These are phyloP conservation scores for Pythium dissotocum DNA, from an alignment of 352 stramenopile species.

Conservation along the genomic window DNA sequence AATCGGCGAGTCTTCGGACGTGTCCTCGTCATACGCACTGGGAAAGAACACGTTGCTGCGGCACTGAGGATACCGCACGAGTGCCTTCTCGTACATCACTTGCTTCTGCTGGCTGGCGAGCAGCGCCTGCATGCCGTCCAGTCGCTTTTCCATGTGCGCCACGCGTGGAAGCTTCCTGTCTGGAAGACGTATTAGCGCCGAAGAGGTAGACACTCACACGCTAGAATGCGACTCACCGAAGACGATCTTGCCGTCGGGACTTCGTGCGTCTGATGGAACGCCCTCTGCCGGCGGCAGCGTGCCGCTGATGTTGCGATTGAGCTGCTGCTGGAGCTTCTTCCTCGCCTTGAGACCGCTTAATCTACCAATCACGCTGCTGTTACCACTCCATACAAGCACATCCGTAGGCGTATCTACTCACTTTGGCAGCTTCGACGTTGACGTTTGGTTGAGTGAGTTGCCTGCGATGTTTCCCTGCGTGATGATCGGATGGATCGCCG, in stretches of 20 bases:
- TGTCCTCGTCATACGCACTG: conserved; percentile 45
- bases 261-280: conserved; percentile 35
- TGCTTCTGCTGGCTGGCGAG: conserved; percentile 59
- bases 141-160: conserved; percentile 68
- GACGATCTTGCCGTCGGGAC: conserved; percentile 55
- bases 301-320: conserved; percentile 35
- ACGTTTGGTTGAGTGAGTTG: conserved; percentile 1
- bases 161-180: conserved; percentile 74
- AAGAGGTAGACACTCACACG: too few species aligned
- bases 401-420: conserved; percentile 15
- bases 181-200: conserved; percentile 15
- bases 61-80: conserved; percentile 66
- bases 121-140: conserved; percentile 39
- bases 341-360: conserved; percentile 36
- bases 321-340: conserved; percentile 51
- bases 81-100: conserved; percentile 58
- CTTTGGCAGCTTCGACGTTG: conserved; percentile 48
- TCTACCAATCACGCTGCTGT: conserved; percentile 18
- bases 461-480: conserved; percentile 34
- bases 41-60: conserved; percentile 68
- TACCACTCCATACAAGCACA: background rate
- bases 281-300: conserved; percentile 27
- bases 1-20: background rate
- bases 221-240: conserved; percentile 42
- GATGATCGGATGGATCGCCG: conserved; percentile 36